Percentiles rank a stretch among this genome's conserved stretches.
These are phyloP conservation scores for Plectranthus barbatus DNA, from an alignment of 257 asterid species.

Conservation along the genomic window DNA sequence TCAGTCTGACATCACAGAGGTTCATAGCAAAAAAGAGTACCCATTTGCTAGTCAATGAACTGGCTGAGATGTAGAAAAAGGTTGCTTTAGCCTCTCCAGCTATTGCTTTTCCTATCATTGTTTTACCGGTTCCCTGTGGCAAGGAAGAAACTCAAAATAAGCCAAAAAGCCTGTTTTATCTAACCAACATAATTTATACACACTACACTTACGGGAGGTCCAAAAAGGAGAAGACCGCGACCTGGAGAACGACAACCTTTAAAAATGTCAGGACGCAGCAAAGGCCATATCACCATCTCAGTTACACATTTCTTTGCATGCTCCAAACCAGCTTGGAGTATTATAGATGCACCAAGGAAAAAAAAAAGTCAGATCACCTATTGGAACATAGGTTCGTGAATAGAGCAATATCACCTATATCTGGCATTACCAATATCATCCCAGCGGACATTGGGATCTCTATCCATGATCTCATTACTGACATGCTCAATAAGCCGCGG, in stretches of 20 bases:
- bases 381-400: neutral
- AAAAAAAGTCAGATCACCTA: constrained; percentile 12
- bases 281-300: constrained; percentile 99
- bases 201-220: constrained; percentile 86
- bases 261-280: constrained; percentile 92
- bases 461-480: constrained; percentile 98
- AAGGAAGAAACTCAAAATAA: constrained; percentile 22
- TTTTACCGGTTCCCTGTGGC: constrained; percentile 93
- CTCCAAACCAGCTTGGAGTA: constrained; percentile 77
- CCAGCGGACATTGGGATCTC: constrained; percentile 99
- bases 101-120: constrained; percentile 99
- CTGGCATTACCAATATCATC: constrained; percentile 67
- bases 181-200: neutral
- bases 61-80: constrained; percentile 96
- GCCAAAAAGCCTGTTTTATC: constrained; percentile 2
- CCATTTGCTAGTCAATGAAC: constrained; percentile 99
- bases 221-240: constrained; percentile 98
- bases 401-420: neutral
- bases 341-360: constrained; percentile 8
- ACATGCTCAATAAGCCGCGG: constrained; percentile 93
- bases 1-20: constrained; percentile 3
- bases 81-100: constrained; percentile 99
- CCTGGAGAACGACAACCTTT: constrained; percentile 99
- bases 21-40: constrained; percentile 29
- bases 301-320: constrained; percentile 98